Evolutionary conservation across 345 rosid genomes (phyloP), one percentile per base, ranked within the genome.

Genomic region (Populus euphratica): DNA sequence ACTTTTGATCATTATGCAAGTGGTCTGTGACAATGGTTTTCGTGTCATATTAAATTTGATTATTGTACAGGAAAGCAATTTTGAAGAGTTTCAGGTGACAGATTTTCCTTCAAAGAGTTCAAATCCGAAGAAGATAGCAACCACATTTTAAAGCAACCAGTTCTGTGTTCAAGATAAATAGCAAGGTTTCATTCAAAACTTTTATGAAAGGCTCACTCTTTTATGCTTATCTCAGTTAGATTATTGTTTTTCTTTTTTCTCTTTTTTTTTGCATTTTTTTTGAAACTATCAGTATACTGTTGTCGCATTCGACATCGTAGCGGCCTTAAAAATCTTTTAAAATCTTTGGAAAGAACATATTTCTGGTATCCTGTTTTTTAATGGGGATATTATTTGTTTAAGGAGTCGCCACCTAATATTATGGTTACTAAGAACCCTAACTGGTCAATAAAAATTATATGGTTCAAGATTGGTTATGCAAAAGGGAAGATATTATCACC

Each of bases 121-220:
- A 68, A 68, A 68, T 23, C 47, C 36, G 44, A 68, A 20, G 36
- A 68, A 68, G 39, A 11, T 25, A 8, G 39, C 44, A 44, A 38
- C 47, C 71, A 68, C 47, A 68, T 68, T 38, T 25, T 38, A 68
- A 68, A 39, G 47, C 71, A 18, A 23, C 71, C 18, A 68, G 50
- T 68, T 25, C 36, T 38, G 50, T 68, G 17, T 18, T 68, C 71
- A 38, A 68, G 39, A 6, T 68, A 68, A 38, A 31, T 18, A 68
- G 71, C 71, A 68, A 68, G 16, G 47, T 68, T 38, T 38, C 71
- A 2, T 68, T 18, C 39, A 68, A 68, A 68, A 68, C 71, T 18
- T n/a, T 38, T 68, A n/a, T 68, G 71, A 68, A 68, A 68, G 71
- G 71, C 36, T 35, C 17, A 6, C 11, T 36, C n/a, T 18, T n/a